A percentile compares a stretch with the other conserved stretches of the same genome.
Evolutionary conservation across 768 basidiomycete species (phyloP).

Genomic region (Kwoniella botswanensis): DNA sequence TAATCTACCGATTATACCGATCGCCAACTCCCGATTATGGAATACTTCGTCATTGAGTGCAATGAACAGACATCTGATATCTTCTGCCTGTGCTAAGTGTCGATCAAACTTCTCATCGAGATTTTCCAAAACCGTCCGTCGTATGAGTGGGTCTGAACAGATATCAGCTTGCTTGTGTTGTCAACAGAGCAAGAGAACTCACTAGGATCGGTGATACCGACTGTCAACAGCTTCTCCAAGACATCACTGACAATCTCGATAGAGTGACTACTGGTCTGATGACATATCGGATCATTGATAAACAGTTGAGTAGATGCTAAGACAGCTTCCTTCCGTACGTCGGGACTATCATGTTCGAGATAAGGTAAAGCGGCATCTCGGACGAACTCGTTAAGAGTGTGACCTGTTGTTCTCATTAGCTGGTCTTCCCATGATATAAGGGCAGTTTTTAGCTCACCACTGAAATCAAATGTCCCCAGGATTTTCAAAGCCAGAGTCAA

Average conservation of each 20-base stretch:
- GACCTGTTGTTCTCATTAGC: conserved; percentile 64
- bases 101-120: conserved; percentile 94
- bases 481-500: conserved; percentile 79
- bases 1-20: conserved; percentile 86
- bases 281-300: conserved; percentile 91
- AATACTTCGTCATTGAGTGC: conserved; percentile 97
- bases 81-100: conserved; percentile 95
- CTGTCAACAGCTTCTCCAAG: conserved; percentile 91
- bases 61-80: conserved; percentile 95
- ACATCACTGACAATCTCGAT: conserved; percentile 98
- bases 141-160: conserved; percentile 73
- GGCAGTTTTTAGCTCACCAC: conserved; percentile 63
- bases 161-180: conserved; percentile 12
- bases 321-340: conserved; percentile 87
- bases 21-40: conserved; percentile 88
- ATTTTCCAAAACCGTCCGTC: conserved; percentile 81
- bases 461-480: conserved; percentile 91
- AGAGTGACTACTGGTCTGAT: conserved; percentile 92
- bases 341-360: conserved; percentile 86
- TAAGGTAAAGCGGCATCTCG: conserved; percentile 88
- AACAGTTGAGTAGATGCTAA: conserved; percentile 89
- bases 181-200: conserved; percentile 25
- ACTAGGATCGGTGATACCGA: conserved; percentile 97
- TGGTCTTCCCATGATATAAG: not conserved
- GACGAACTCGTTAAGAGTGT: conserved; percentile 93